Evolutionary conservation across 768 basidiomycete genomes (phyloP), one percentile per base, ranked within the genome.

Genomic region (Calvatia gigantea): DNA sequence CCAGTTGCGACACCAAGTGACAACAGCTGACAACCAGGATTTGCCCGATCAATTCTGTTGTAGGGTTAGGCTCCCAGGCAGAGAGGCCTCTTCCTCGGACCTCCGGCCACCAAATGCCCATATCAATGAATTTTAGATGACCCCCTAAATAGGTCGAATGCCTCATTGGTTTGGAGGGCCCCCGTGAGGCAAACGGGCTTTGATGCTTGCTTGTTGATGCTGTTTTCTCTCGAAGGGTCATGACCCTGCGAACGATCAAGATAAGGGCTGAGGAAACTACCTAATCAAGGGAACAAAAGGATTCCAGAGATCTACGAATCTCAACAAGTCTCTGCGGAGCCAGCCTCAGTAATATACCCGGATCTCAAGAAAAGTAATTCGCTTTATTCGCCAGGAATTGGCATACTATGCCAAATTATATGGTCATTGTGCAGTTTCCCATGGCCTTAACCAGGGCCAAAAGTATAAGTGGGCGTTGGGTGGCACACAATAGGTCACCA

Each of bases 231-330:
- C 41, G 2, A 23, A n/a, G n/a, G n/a, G 27, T 28, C 7, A 28
- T 17, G 46, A 35, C 48, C 48, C 48, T 50, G 33, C 9, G 12
- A 1, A n/a, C n/a, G n/a, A n/a, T n/a, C n/a, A n/a, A 15, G 29
- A 29, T 28, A 15, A 6, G 17, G 29, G 6, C 19, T 27, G 50
- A 29, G 31, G n/a, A 11, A 51, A n/a, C 23, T 53, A 29, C 51
- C 41, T 43, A 44, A 53, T 27, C 28, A 33, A 23, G 51, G 41
- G 51, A 44, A 53, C 51, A 53, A 53, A 53, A 53, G 51, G 25
- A 31, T 23, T 43, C 37, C n/a, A 23, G 41, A 42, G 29, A 33
- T 47, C 19, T 15, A 14, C 25, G 43, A 25, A 23, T 53, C 19
- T 6, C 8, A 21, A 19, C 17, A 31, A 27, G 25, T 12, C 41